A percentile compares a stretch with the other conserved stretches of the same genome.
Conservation (phyloP, 1,284 basidiomycete genomes). For the Pseudozyma hubeiensis region DNA sequence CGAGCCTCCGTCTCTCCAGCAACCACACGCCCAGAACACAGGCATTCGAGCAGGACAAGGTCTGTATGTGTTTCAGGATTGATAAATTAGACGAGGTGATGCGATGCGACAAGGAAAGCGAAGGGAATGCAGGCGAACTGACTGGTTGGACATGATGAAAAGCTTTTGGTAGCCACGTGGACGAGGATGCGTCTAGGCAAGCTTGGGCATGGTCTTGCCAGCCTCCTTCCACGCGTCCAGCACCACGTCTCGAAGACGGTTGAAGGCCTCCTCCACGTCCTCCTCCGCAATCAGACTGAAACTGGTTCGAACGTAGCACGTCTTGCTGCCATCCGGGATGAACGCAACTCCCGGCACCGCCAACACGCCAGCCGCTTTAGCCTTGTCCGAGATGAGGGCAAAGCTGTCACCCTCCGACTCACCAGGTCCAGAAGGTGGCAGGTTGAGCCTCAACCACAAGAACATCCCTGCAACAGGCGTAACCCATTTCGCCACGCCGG, state of each 20-base stretch:
- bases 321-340: slow-evolving; percentile 55
- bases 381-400: slow-evolving; percentile 80
- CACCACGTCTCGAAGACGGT: slow-evolving; percentile 54
- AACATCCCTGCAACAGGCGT: slow-evolving; percentile 82
- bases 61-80: too few relatives aligned
- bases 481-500: slow-evolving; percentile 74
- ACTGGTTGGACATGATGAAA: too few relatives aligned
- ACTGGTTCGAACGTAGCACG: slow-evolving; percentile 62
- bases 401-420: slow-evolving; percentile 76
- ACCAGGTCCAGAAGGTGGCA: slow-evolving; percentile 45
- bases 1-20: too few relatives aligned
- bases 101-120: too few relatives aligned
- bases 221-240: slow-evolving; percentile 60
- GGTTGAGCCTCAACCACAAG: slow-evolving; percentile 66
- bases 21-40: too few relatives aligned
- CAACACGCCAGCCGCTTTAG: slow-evolving; percentile 83
- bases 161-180: too few relatives aligned
- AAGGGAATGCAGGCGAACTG: too few relatives aligned
- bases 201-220: slow-evolving; percentile 31
- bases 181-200: neutral
- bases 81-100: too few relatives aligned
- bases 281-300: slow-evolving; percentile 60
- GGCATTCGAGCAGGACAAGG: too few relatives aligned
- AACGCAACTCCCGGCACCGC: slow-evolving; percentile 80
- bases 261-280: slow-evolving; percentile 59